Percentiles rank a stretch among this genome's conserved stretches.
Evolutionary conservation across 1,284 basidiomycete species (phyloP).

Genomic region (Vanrija pseudolonga): DNA sequence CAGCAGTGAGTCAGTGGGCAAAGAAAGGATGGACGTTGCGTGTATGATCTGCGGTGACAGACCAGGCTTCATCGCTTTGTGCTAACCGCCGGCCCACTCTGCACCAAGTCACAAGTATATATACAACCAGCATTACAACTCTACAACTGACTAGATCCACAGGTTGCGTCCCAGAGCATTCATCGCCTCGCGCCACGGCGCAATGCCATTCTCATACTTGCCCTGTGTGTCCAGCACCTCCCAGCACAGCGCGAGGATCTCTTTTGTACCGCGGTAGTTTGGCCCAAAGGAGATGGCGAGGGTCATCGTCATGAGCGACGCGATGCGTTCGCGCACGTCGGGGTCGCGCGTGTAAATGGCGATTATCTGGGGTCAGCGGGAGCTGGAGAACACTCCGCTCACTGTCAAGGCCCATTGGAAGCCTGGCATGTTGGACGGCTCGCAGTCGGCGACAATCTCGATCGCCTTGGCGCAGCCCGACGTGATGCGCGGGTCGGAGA

Average conservation of each 20-base stretch:
- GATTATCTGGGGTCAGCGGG: not conserved
- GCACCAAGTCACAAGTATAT: no score
- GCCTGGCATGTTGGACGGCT: slow-evolving; percentile 10
- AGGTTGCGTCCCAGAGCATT: slow-evolving; percentile 10
- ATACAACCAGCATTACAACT: no score
- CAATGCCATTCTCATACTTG: slow-evolving; percentile 17
- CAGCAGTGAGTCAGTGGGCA: no score
- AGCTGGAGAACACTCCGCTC: no score
- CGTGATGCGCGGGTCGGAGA: slow-evolving; percentile 11
- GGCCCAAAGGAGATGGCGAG: slow-evolving; percentile 12
- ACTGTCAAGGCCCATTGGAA: slow-evolving; percentile 16
- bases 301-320: slow-evolving; percentile 2
- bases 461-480: slow-evolving; percentile 2
- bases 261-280: slow-evolving; percentile 9
- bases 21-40: no score
- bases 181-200: slow-evolving; percentile 20
- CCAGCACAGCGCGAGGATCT: slow-evolving; percentile 18
- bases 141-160: slow-evolving; percentile 4
- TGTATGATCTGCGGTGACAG: no score
- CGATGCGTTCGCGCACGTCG: slow-evolving; percentile 3
- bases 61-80: no score
- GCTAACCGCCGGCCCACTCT: no score
- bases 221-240: slow-evolving; percentile 13
- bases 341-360: slow-evolving; percentile 13
- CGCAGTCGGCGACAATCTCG: slow-evolving; percentile 18